Base-by-base conservation (phyloP, 2,329 filamentous ascomycete species). In the Botrytis medusae region DNA sequence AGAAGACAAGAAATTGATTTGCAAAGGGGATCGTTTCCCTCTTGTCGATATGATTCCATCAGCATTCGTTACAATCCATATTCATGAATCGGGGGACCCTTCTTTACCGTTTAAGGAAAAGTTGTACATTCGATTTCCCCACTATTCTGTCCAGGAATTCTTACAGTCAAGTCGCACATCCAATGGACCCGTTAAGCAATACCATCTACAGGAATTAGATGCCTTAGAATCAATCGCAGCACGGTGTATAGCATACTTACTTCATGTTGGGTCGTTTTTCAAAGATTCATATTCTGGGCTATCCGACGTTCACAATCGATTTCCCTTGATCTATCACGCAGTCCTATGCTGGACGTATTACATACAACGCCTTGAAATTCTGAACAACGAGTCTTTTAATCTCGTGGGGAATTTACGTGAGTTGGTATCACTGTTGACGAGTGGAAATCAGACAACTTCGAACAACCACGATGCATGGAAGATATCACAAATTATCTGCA, bases 51-150 rank as follows among this genome's bases (percentile, higher is more conserved):
- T 61, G 5, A 25, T 61, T 14, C 32, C 59, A 25, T 61, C 59
- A 14, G 7, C 12, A 37, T 51, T 51, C 1, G 22, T 51, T 51
- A 51, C 22, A 10, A 4, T 25, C 10, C 10, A 48, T 1, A 1
- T 10, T 10, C 0, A 4, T 9, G 8, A 48, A 0, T 1, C 1
- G 8, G 2, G 4, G 1, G 8, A 25, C 46, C 0, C 2, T 46
- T 4, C 20, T 22, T 1, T 22, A 48, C 25, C 12, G 8, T 48
- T 4, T 1, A 25, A 48, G 3, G 10, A 1, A 25, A 12, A 48
- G 1, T 5, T 0, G 4, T 5, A 25, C 4, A 51, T 51, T 51
- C 46, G 1, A 14, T n/a, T 51, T 25, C 4, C 22, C 22, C 46
- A 51, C 46, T 51, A n/a, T n/a, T 51, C 46, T 1, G 46, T 51